Evolutionary conservation across 1,284 basidiomycete species (phyloP).

Genomic region (Baeospora myosura): DNA sequence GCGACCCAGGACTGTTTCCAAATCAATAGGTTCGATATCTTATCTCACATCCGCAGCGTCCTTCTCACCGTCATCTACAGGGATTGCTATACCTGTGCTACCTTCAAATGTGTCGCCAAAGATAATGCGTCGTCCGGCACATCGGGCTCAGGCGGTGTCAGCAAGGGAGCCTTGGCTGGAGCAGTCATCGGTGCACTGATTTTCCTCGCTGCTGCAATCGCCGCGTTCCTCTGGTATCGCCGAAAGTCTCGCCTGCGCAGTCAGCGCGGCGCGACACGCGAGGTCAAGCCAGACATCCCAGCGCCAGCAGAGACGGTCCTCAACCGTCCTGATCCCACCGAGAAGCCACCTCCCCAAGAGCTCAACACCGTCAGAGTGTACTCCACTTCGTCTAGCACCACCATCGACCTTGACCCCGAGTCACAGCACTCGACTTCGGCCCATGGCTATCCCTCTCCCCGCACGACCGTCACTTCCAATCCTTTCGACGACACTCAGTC

Average conservation of each 20-base stretch:
- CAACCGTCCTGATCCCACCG: slow-evolving; percentile 68
- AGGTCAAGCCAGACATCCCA: slow-evolving; percentile 54
- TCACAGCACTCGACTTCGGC: slow-evolving; percentile 29
- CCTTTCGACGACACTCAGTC: slow-evolving; percentile 73
- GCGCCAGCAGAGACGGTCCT: slow-evolving; percentile 70
- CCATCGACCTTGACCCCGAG: slow-evolving; percentile 54
- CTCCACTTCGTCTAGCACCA: slow-evolving; percentile 35
- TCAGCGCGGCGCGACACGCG: slow-evolving; percentile 22
- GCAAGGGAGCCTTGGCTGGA: slow-evolving; percentile 67
- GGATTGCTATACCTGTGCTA: slow-evolving; percentile 47
- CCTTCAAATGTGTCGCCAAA: slow-evolving; percentile 39
- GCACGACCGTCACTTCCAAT: slow-evolving; percentile 39
- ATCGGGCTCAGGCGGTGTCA: slow-evolving; percentile 35
- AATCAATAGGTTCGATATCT: slow-evolving; percentile 45
- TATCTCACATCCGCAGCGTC: neutral
- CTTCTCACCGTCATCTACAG: slow-evolving; percentile 27
- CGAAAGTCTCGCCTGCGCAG: slow-evolving; percentile 31
- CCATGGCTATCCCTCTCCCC: slow-evolving; percentile 21
- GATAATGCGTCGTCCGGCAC: slow-evolving; percentile 10
- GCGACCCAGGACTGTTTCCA: slow-evolving; percentile 49
- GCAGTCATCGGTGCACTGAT: slow-evolving; percentile 58
- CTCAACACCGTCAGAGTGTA: slow-evolving; percentile 41
- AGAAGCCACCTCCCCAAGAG: slow-evolving; percentile 41
- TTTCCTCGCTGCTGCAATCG: slow-evolving; percentile 45
- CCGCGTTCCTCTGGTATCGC: slow-evolving; percentile 58